Conservation (phyloP, 23 red algal genomes). For the Gracilaria gracilis region DNA sequence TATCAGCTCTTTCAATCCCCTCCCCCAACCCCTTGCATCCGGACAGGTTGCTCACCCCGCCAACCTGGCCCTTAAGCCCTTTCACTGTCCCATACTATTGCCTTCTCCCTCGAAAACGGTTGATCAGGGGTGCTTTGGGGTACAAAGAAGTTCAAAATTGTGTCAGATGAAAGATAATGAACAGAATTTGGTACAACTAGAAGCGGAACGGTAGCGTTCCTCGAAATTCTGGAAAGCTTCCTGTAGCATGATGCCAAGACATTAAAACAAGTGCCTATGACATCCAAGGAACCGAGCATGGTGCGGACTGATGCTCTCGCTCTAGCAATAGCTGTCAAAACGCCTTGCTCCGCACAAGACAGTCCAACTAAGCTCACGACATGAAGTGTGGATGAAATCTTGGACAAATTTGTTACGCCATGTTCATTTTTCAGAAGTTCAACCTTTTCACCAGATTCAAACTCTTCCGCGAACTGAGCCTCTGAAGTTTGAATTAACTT, state of each 20-base stretch:
- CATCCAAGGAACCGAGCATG: conserved; percentile 59
- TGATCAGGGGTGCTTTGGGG: not conserved
- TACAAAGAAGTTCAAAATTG: conserved; percentile 67
- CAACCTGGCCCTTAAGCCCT: conserved; percentile 65
- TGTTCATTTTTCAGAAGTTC: not conserved
- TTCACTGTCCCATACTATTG: conserved; percentile 42
- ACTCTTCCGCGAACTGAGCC: conserved; percentile 4
- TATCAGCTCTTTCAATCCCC: conserved; percentile 55
- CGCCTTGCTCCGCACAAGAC: conserved; percentile 48
- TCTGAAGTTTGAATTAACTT: conserved; percentile 58
- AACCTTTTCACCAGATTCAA: not conserved
- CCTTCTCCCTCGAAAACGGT: not conserved
- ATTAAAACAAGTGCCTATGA: conserved; percentile 33
- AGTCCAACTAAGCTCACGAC: conserved; percentile 28
- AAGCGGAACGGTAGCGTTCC: conserved; percentile 29
- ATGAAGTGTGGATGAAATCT: conserved; percentile 28
- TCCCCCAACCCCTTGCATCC: conserved; percentile 50
- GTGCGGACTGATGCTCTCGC: conserved; percentile 13
- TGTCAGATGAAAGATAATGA: conserved; percentile 68
- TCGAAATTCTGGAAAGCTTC: conserved; percentile 41
- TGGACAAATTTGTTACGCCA: conserved; percentile 27
- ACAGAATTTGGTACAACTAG: conserved; percentile 57
- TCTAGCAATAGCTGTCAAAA: conserved; percentile 44
- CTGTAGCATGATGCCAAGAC: conserved; percentile 49
- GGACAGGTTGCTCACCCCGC: conserved; percentile 53